Evolutionary conservation across 352 stramenopile species (phyloP).

Genomic region (Globisporangium polare): DNA sequence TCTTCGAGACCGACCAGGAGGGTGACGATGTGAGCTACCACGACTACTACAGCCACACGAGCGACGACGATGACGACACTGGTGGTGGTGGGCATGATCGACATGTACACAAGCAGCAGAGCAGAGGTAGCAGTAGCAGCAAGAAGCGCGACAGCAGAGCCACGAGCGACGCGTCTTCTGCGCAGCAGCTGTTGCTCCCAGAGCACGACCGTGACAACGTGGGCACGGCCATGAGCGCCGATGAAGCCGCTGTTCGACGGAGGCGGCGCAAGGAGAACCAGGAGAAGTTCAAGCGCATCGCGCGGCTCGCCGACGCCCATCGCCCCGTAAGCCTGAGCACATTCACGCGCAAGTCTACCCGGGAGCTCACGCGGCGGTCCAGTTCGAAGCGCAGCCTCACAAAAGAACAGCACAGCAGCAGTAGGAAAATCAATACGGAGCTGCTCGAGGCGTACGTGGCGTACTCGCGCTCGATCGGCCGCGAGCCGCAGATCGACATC

Average conservation of each 20-base stretch:
- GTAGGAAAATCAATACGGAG: slow-evolving; percentile 87
- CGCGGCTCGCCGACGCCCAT: slow-evolving; percentile 51
- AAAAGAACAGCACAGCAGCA: slow-evolving; percentile 17
- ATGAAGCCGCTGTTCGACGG: slow-evolving; percentile 12
- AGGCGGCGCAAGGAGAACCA: slow-evolving; percentile 40
- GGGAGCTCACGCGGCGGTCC: slow-evolving; percentile 12
- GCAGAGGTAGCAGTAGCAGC: slow-evolving; percentile 6
- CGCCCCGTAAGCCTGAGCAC: slow-evolving; percentile 45
- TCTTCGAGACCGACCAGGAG: slow-evolving; percentile 20
- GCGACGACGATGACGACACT: slow-evolving; percentile 8
- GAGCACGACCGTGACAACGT: slow-evolving; percentile 2
- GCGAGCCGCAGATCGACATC: slow-evolving; percentile 83
- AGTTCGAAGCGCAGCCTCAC: slow-evolving; percentile 50
- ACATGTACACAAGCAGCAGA: background rate
- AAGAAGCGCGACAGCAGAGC: slow-evolving; percentile 4
- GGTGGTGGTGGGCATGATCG: background rate
- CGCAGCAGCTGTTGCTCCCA: slow-evolving; percentile 14
- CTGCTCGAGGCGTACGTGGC: slow-evolving; percentile 94
- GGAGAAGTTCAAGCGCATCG: slow-evolving; percentile 44
- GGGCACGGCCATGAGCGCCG: background rate
- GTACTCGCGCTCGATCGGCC: slow-evolving; percentile 90
- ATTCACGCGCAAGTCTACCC: slow-evolving; percentile 34
- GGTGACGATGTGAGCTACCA: background rate
- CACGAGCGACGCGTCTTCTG: background rate
- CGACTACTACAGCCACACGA: slow-evolving; percentile 9